Percentiles rank a stretch among this genome's conserved stretches.
Conservation (phyloP, 2,329 filamentous ascomycete genomes). For the Fusarium sp. region DNA sequence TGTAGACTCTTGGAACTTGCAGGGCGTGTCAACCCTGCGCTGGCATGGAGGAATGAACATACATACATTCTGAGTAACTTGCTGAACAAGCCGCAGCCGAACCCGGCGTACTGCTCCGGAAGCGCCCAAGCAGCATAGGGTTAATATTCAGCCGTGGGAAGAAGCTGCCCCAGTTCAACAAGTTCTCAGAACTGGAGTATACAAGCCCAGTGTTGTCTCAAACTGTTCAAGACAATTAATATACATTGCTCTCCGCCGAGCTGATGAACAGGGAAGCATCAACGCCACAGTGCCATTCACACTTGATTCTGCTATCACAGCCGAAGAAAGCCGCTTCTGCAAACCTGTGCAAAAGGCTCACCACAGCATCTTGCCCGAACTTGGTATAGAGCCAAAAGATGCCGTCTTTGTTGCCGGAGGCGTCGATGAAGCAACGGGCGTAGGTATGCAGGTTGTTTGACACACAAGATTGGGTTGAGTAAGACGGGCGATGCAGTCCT, state of each 20-base stretch:
- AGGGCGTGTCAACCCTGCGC: no score
- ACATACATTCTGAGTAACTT: no score
- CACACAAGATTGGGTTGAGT: slow-evolving; percentile 46
- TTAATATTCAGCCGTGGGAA: slow-evolving; percentile 41
- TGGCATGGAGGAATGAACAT: no score
- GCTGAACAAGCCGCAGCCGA: no score
- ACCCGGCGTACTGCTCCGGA: not conserved
- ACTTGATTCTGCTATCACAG: slow-evolving; percentile 50
- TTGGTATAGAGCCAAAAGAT: slow-evolving; percentile 43
- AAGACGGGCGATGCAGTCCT: slow-evolving; percentile 39
- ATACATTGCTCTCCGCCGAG: slow-evolving; percentile 28
- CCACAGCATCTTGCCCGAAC: slow-evolving; percentile 40
- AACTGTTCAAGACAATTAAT: slow-evolving; percentile 51
- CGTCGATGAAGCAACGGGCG: slow-evolving; percentile 49
- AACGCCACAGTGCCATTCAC: slow-evolving; percentile 1
- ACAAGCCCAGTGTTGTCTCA: slow-evolving; percentile 50
- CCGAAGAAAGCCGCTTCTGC: slow-evolving; percentile 53
- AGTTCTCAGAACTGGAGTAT: slow-evolving; percentile 41
- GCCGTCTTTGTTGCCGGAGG: slow-evolving; percentile 45
- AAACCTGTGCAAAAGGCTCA: slow-evolving; percentile 51
- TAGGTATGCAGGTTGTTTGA: slow-evolving; percentile 53
- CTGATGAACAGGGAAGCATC: slow-evolving; percentile 2
- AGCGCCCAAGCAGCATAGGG: slow-evolving; percentile 44
- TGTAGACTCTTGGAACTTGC: no score
- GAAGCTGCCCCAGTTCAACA: slow-evolving; percentile 34